A percentile compares a stretch with the other conserved stretches of the same genome.
Evolutionary conservation across 2,329 filamentous ascomycete genomes (phyloP).

Genomic region (Aspergillus sp.): DNA sequence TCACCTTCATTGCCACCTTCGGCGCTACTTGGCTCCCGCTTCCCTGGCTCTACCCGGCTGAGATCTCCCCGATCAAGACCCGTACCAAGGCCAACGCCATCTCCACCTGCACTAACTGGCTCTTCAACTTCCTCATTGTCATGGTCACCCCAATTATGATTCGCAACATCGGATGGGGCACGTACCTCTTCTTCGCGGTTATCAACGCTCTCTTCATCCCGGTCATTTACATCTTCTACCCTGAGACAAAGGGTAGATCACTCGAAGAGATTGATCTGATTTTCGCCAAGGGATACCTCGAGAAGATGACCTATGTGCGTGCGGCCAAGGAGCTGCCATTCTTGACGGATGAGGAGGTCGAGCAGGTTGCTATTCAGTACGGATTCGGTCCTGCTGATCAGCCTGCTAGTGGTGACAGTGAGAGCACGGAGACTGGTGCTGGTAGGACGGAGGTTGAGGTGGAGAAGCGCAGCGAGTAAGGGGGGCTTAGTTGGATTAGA

Average conservation of each 20-base stretch:
- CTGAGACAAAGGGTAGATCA: constrained; percentile 47
- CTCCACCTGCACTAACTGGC: constrained; percentile 55
- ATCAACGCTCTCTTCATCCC: constrained; percentile 47
- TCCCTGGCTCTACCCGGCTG: constrained; percentile 56
- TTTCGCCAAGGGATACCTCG: constrained; percentile 41
- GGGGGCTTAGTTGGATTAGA: too few relatives aligned
- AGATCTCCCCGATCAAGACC: constrained; percentile 56
- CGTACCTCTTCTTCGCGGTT: constrained; percentile 45
- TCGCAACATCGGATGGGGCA: constrained; percentile 35
- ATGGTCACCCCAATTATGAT: constrained; percentile 50
- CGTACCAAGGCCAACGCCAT: constrained; percentile 55
- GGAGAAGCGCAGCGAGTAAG: too few relatives aligned
- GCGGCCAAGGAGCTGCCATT: background rate
- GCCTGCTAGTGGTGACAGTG: background rate
- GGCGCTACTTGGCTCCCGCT: constrained; percentile 64
- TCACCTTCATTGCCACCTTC: constrained; percentile 68
- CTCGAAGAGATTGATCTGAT: constrained; percentile 46
- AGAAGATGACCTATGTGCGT: constrained; percentile 25
- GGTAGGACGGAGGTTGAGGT: too few relatives aligned
- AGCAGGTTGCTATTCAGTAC: background rate
- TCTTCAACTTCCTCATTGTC: constrained; percentile 55
- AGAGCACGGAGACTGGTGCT: background rate
- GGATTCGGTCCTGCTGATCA: background rate
- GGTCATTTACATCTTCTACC: constrained; percentile 55
- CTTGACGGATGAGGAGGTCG: background rate